phyloP scores from a whole-genome alignment of 176 grass and related monocot species.

The Aegilops umbellulata region DNA sequence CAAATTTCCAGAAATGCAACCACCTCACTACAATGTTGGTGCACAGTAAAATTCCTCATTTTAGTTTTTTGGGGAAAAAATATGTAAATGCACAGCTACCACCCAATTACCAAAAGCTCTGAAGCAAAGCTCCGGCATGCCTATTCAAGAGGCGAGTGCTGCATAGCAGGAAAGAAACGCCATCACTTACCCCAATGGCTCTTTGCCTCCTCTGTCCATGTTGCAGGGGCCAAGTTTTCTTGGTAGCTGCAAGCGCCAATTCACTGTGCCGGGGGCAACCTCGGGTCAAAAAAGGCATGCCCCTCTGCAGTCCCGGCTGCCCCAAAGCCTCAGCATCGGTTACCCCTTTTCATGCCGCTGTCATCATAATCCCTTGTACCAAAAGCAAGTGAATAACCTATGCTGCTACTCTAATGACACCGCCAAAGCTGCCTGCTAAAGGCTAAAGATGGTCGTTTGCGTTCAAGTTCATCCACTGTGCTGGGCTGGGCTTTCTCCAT shows the following conservation, averaged over 20 bases:
- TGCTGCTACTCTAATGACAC: constrained; percentile 23
- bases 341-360: constrained; percentile 28
- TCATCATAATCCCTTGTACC: constrained; percentile 67
- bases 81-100: constrained; percentile 16
- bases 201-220: constrained; percentile 34
- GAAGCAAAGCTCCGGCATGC: constrained; percentile 23
- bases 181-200: constrained; percentile 31
- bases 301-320: constrained; percentile 32
- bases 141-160: constrained; percentile 10
- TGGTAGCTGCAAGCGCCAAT: constrained; percentile 43
- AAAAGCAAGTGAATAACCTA: constrained; percentile 73
- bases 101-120: constrained; percentile 34
- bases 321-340: constrained; percentile 23
- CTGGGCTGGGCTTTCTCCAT: constrained; percentile 42
- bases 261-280: constrained; percentile 36
- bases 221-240: constrained; percentile 43
- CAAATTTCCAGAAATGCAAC: not conserved
- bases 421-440: constrained; percentile 44
- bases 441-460: constrained; percentile 62
- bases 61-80: not conserved
- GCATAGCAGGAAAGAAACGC: constrained; percentile 26
- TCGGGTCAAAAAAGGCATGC: constrained; percentile 48
- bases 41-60: not conserved
- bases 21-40: not conserved
- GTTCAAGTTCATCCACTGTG: constrained; percentile 48